These are phyloP conservation scores for Solanum piurae DNA, from an alignment of 257 asterid species.

Conservation along the genomic window DNA sequence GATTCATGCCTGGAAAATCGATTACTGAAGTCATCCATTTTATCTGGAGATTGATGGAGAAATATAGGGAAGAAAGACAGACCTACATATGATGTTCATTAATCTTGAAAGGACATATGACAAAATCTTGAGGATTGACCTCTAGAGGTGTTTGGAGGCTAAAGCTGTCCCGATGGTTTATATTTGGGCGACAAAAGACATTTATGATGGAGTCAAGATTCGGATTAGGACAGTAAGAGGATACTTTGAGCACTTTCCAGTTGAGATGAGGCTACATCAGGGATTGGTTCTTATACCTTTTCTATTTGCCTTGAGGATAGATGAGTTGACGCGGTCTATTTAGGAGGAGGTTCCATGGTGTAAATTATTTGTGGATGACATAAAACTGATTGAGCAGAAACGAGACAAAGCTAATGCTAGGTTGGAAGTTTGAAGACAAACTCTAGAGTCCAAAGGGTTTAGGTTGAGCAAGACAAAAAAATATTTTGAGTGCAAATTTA, in stretches of 20 bases:
- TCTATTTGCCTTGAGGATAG: background rate
- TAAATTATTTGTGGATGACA: background rate
- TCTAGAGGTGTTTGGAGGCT: background rate
- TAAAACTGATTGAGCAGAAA: background rate
- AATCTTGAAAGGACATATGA: background rate
- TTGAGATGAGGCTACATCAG: background rate
- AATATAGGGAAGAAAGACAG: background rate
- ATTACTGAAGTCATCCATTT: background rate
- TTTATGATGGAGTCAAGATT: background rate
- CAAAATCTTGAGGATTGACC: background rate
- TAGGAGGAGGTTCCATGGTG: background rate
- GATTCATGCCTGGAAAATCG: background rate
- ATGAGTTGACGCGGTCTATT: background rate
- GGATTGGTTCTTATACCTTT: background rate
- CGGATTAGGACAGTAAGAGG: background rate
- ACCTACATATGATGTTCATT: background rate
- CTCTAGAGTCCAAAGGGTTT: background rate
- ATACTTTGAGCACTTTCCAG: background rate
- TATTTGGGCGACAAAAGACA: background rate
- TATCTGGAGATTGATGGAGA: background rate
- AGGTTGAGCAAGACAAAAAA: background rate
- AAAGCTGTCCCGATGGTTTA: background rate
- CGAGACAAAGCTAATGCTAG: background rate
- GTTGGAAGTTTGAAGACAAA: background rate
- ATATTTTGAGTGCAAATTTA: background rate